Evolutionary conservation across 345 rosid species (phyloP), one percentile per base, ranked within the genome.

Genomic region (Arabis alpina): DNA sequence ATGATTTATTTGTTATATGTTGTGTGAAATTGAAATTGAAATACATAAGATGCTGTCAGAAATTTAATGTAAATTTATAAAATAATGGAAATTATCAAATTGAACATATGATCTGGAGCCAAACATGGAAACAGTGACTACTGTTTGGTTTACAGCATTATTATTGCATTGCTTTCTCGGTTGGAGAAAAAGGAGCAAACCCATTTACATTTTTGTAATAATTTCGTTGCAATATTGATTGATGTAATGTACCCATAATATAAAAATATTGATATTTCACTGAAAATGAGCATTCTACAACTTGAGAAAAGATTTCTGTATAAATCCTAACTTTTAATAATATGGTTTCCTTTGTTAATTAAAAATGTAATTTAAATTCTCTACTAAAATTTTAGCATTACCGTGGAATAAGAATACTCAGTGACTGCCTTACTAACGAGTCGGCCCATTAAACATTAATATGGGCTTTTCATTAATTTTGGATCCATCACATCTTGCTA

Each of bases 101-200:
- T 36, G 47, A 53, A 7, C 40, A 61, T 47, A 28, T 39, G 23
- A 64, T 54, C 7, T 16, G 53, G 67, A 64, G 71, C 64, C 59
- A 72, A 64, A 72, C 59, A 64, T 72, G 52, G 52, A 64, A 55
- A 56, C 42, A 39, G 44, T 39, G 65, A 34, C 37, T 72, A 56
- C 64, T 48, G 19, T 48, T 49, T 55, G 58, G 59, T 39, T 72
- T 50, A 64, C 59, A 27, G 25, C 71, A 73, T 48, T 48, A 64
- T 48, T 32, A 64, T 54, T 37, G 25, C 45, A 64, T 54, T 37
- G 25, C 45, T 49, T 72, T 64, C 30, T 48, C 16, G 58, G 76
- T 64, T 72, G 58, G 65, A 7, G 34, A 39, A 56, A 72, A 56
- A 64, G 65, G 14, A 44, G 56, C 77, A 73, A 48, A 27, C 10